Conservation (phyloP, 495 filamentous ascomycete genomes). For the Cercophora newfieldiana region DNA sequence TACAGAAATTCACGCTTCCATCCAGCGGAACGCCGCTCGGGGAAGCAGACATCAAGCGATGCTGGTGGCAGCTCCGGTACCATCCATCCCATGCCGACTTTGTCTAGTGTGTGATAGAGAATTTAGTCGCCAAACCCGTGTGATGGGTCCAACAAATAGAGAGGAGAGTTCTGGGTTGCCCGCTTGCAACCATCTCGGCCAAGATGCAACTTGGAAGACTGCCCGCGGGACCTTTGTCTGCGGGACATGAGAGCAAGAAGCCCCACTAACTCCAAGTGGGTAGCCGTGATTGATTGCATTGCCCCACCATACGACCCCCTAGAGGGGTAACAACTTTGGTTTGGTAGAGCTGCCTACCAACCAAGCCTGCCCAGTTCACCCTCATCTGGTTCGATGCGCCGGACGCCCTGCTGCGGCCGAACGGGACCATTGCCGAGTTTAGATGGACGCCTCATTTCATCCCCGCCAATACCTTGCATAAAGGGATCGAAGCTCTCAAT, state of each 20-base stretch:
- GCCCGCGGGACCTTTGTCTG: background rate
- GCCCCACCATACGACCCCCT: background rate
- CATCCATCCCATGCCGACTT: background rate
- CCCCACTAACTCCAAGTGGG: background rate
- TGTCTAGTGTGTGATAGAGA: background rate
- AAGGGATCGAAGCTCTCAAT: background rate
- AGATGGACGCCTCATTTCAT: background rate
- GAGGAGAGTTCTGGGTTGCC: background rate
- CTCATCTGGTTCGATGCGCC: background rate
- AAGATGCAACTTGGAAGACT: background rate
- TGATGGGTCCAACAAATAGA: background rate
- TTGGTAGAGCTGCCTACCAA: background rate
- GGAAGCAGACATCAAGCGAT: background rate
- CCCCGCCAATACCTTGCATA: background rate
- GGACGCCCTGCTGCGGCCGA: background rate
- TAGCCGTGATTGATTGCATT: background rate
- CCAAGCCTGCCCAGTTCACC: background rate
- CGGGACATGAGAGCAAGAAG: background rate
- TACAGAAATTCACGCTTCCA: background rate
- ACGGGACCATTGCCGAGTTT: background rate
- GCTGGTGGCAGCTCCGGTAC: background rate
- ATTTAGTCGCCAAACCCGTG: background rate
- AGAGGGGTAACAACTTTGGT: background rate
- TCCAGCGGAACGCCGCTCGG: background rate
- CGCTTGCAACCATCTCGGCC: background rate